These are phyloP conservation scores for Fusarium camptoceras DNA, from an alignment of 2,329 filamentous ascomycete genomes.

Conservation along the genomic window DNA sequence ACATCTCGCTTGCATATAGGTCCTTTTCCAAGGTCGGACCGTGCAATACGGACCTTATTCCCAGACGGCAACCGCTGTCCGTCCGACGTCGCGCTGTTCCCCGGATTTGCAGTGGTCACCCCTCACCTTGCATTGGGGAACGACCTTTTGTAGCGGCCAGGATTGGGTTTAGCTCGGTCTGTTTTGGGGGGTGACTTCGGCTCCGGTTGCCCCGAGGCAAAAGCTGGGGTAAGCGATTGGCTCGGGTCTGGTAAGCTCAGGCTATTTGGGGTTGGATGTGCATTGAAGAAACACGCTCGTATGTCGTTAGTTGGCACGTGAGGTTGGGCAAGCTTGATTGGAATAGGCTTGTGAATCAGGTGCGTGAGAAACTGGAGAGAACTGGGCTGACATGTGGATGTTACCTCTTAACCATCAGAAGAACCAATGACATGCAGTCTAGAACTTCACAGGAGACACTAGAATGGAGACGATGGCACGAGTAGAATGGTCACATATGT, in stretches of 20 bases:
- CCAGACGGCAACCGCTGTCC: conserved; percentile 23
- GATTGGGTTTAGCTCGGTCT: conserved; percentile 7
- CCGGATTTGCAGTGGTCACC: conserved; percentile 29
- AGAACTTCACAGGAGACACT: too few relatives aligned
- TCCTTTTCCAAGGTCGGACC: background rate
- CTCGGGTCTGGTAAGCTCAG: background rate
- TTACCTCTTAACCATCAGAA: background rate
- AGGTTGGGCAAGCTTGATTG: background rate
- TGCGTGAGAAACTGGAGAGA: background rate
- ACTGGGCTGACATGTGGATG: background rate
- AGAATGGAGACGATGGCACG: background rate
- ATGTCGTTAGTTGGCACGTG: background rate
- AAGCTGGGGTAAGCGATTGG: conserved; percentile 27
- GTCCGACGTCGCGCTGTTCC: conserved; percentile 32
- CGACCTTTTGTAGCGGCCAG: conserved; percentile 8
- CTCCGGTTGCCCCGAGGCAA: conserved; percentile 28
- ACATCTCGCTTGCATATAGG: background rate
- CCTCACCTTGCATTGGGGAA: background rate
- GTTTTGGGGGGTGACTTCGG: conserved; percentile 3
- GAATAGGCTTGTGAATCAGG: background rate
- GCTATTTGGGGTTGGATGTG: background rate
- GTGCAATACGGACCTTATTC: conserved; percentile 15
- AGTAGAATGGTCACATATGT: too few relatives aligned
- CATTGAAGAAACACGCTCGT: background rate
- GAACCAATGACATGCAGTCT: too few relatives aligned